Evolutionary conservation across 2,329 filamentous ascomycete species (phyloP).

Genomic region (Aspergillus vadensis): DNA sequence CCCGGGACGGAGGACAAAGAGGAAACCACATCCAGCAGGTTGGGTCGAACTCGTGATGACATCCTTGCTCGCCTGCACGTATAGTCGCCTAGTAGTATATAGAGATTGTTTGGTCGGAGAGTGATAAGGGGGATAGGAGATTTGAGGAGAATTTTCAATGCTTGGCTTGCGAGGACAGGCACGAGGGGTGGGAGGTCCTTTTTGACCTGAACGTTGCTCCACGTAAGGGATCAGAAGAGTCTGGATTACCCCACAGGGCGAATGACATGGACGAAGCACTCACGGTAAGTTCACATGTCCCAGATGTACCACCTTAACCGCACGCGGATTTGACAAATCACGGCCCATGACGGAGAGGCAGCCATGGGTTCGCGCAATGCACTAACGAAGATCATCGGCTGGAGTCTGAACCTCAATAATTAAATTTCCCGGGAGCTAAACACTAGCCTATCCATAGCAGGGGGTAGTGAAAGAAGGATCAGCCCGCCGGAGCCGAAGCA

Average conservation of each 20-base stretch:
- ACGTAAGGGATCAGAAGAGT: not conserved
- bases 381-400: not conserved
- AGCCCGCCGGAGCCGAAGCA: not conserved
- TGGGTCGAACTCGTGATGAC: slow-evolving; percentile 4
- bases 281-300: not conserved
- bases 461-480: not conserved
- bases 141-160: not conserved
- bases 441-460: not conserved
- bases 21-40: slow-evolving; percentile 20
- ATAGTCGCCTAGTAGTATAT: too few species aligned
- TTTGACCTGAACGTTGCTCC: not conserved
- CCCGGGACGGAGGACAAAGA: slow-evolving; percentile 16
- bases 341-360: not conserved
- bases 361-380: not conserved
- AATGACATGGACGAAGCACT: not conserved
- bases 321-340: not conserved
- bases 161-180: not conserved
- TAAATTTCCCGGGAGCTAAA: not conserved
- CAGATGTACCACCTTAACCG: not conserved
- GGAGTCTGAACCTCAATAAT: not conserved
- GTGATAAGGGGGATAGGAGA: not conserved
- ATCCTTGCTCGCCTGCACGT: slow-evolving; percentile 6
- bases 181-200: not conserved
- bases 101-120: not conserved
- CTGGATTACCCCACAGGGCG: not conserved